Evolutionary conservation across 2,329 filamentous ascomycete genomes (phyloP).

Genomic region (Calonectria pseudoturangicola): DNA sequence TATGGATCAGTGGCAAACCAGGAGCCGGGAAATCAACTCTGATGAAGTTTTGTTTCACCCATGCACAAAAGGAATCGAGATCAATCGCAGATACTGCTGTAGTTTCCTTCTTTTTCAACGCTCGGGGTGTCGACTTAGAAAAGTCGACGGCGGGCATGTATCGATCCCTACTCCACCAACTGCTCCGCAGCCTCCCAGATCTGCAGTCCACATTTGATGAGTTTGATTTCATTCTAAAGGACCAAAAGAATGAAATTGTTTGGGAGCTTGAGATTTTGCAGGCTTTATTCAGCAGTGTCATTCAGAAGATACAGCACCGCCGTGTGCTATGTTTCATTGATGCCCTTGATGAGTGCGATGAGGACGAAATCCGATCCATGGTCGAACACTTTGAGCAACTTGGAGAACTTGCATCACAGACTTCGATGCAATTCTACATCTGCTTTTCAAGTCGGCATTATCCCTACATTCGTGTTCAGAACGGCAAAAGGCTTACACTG

Average conservation of each 20-base stretch:
- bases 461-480: constrained; percentile 61
- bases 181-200: not conserved
- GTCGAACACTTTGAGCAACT: constrained; percentile 64
- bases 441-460: constrained; percentile 71
- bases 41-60: constrained; percentile 15
- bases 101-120: constrained; percentile 23
- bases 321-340: constrained; percentile 57
- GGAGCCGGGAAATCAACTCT: constrained; percentile 24
- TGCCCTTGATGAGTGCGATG: constrained; percentile 70
- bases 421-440: constrained; percentile 51
- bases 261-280: constrained; percentile 26
- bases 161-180: constrained; percentile 9
- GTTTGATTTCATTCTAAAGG: not conserved
- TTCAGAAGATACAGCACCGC: fast-evolving
- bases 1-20: constrained; percentile 24
- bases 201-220: not conserved
- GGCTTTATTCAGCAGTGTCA: not conserved
- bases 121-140: constrained; percentile 1
- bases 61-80: not conserved
- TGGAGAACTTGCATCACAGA: constrained; percentile 51
- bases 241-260: not conserved
- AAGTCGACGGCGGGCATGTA: constrained; percentile 20
- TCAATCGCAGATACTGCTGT: not conserved
- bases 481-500: constrained; percentile 51
- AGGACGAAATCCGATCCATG: constrained; percentile 63